Percentiles rank a stretch among this genome's conserved stretches.
phyloP scores from a whole-genome alignment of 495 filamentous ascomycete genomes.

The Hyaloscypha hepaticicola region DNA sequence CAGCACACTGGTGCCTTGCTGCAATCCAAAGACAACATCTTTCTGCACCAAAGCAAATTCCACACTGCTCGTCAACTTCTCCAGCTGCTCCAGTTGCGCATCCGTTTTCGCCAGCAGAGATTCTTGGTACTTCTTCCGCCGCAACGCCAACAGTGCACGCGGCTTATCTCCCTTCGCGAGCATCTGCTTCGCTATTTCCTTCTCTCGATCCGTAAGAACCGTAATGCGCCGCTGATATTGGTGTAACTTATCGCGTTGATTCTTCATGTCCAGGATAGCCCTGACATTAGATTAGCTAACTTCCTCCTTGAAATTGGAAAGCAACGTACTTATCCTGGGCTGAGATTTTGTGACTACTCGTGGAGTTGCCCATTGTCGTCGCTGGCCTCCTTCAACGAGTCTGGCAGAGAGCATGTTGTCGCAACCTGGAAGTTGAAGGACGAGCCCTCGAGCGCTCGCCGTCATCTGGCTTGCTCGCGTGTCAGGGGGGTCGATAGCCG shows the following conservation, averaged over 20 bases:
- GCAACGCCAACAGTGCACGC: slow-evolving; percentile 82
- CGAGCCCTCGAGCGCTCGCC: too few relatives aligned
- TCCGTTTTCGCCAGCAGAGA: slow-evolving; percentile 87
- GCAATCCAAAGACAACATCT: slow-evolving; percentile 86
- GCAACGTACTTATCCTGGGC: slow-evolving; percentile 62
- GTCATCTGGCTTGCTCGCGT: slow-evolving; percentile 10
- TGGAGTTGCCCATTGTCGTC: slow-evolving; percentile 60
- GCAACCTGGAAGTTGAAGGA: neutral
- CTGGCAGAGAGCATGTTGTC: slow-evolving; percentile 11
- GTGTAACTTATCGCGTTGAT: slow-evolving; percentile 93
- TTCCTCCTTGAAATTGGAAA: neutral
- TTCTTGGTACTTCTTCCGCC: slow-evolving; percentile 96
- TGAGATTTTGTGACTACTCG: slow-evolving; percentile 67
- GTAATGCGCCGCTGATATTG: slow-evolving; percentile 90
- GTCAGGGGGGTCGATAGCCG: slow-evolving; percentile 4
- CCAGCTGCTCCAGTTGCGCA: slow-evolving; percentile 81
- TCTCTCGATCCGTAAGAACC: slow-evolving; percentile 79
- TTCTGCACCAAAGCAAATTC: slow-evolving; percentile 96
- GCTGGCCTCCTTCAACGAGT: neutral
- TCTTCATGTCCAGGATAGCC: slow-evolving; percentile 95
- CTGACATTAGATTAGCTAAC: slow-evolving; percentile 39
- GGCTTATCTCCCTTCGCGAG: slow-evolving; percentile 70
- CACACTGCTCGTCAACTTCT: slow-evolving; percentile 77
- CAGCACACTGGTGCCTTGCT: slow-evolving; percentile 87
- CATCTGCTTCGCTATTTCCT: slow-evolving; percentile 76